Base-by-base conservation (phyloP, 164 flowering plant genomes). In the grape (Vitis vinifera) region DNA sequence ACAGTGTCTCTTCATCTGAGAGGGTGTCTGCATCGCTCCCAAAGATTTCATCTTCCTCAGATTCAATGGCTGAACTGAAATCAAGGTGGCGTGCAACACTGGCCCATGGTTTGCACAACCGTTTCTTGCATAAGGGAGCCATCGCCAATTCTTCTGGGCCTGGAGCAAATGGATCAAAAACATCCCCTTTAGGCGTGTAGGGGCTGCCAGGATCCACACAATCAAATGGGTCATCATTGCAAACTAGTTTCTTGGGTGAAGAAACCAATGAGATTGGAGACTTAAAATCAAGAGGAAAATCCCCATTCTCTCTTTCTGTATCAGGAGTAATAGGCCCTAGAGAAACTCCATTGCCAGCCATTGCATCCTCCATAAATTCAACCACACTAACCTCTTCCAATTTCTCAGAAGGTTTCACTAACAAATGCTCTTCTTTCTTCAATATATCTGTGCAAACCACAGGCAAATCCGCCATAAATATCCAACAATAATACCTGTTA, bases 121-220 rank as follows among this genome's bases (percentile, higher is more conserved):
- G 47, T 51, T 82, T 90, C 76, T 73, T 78, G 53, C 71, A 59
- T 0, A 51, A 62, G n/a, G 97, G 92, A 37, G 97, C 90, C 58
- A 85, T 68, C 9, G 75, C 70, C 68, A 82, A 29, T 63, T 81
- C 83, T 10, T 86, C 89, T 2, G 84, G 88, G 47, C 89, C 90
- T 14, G 93, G 91, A 23, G 93, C 92, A 78, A 89, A 89, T 1
- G 97, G 84, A 62, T 91, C 84, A 60, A 91, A 89, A n/a, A 87
- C 85, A 68, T 68, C 79, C 27, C 73, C 81, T 68, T 69, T 74
- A 1, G 93, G 91, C 0, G 95, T 90, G 9, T 73, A 65, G 4
- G 89, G 87, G 70, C 83, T 81, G 61, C 75, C 65, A 9, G 44
- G 19, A 44, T 76, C 71, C 52, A 23, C 12, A 10, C 14, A 9